A percentile compares a stretch with the other conserved stretches of the same genome.
Evolutionary conservation across 179 eudicot species (phyloP).

Genomic region (Patellifolia procumbens): DNA sequence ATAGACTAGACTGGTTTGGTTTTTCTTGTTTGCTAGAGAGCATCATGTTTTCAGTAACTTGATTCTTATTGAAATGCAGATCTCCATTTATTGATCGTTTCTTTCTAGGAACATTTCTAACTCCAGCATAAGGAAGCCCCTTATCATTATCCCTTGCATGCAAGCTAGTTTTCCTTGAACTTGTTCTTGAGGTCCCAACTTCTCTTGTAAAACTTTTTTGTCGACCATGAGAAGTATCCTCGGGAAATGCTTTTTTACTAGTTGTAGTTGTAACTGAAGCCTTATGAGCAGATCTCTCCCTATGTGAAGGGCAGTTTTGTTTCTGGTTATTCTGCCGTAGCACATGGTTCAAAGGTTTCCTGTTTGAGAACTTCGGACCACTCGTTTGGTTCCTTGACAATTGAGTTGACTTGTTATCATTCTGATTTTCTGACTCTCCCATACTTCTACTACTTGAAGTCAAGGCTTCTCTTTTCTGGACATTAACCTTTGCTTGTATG

Average conservation of each 20-base stretch:
- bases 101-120: conserved; percentile 54
- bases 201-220: conserved; percentile 40
- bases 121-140: conserved; percentile 43
- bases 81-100: conserved; percentile 61
- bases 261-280: conserved; percentile 34
- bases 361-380: conserved; percentile 43
- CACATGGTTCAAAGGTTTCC: conserved; percentile 55
- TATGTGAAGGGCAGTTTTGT: conserved; percentile 57
- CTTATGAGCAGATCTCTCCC: conserved; percentile 52
- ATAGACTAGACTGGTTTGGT: conserved; percentile 35
- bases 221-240: conserved; percentile 44
- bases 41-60: conserved; percentile 32
- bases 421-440: conserved; percentile 44
- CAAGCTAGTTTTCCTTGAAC: conserved; percentile 58
- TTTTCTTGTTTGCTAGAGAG: conserved; percentile 38
- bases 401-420: conserved; percentile 41
- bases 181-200: conserved; percentile 42
- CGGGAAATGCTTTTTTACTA: conserved; percentile 44
- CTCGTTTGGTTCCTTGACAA: conserved; percentile 46
- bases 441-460: conserved; percentile 31
- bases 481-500: conserved; percentile 91
- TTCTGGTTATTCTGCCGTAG: conserved; percentile 87
- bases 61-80: conserved; percentile 38
- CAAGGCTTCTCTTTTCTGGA: conserved; percentile 80
- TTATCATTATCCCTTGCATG: conserved; percentile 48